Evolutionary conservation across 2,329 filamentous ascomycete species (phyloP), one percentile per base, ranked within the genome.

Genomic region (Apiospora malaysiana): DNA sequence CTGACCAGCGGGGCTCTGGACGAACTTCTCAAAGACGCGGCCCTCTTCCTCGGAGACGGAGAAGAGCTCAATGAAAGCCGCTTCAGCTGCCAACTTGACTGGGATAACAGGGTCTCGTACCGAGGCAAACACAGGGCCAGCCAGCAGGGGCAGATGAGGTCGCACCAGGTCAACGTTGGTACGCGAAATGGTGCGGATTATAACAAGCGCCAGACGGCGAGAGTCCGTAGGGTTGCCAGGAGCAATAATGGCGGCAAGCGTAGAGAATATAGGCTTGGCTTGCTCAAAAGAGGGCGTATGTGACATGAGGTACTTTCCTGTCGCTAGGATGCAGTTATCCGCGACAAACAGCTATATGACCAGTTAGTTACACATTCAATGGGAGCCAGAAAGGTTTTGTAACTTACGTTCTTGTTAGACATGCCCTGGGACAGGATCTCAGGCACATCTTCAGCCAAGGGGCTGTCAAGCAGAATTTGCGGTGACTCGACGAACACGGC

Each of bases 101-200:
- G 97, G 97, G 73, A 99, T 98, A 7, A 98, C 91, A 12, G 91
- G 87, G 80, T 99, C 96, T 71, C 97, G 91, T 40, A 99, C 96
- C 69, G 93, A 93, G 56, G 93, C 91, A 81, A 99, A 99, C 63
- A 98, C 88, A 1, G 94, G 91, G 1, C 92, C 91, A 1, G 93
- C 92, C n/a, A 99, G 88, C 2, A 94, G 83, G 12, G 90, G 84
- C 66, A 98, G 86, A 79, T 98, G 94, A 18, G 95, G 93, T 40
- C 93, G 90, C 47, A 95, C 89, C 77, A 96, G 85, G 68, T 96
- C 93, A 78, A 92, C 91, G 79, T 96, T 90, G 63, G 91, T 87
- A 70, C 96, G 91, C 72, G 92, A 92, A 51, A 97, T 85, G 0
- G 96, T 99, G 71, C 96, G 93, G 59, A 97, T 84, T 12, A 98